Base-by-base conservation (phyloP, 2,329 filamentous ascomycete species). In the Rachicladosporium sp. region DNA sequence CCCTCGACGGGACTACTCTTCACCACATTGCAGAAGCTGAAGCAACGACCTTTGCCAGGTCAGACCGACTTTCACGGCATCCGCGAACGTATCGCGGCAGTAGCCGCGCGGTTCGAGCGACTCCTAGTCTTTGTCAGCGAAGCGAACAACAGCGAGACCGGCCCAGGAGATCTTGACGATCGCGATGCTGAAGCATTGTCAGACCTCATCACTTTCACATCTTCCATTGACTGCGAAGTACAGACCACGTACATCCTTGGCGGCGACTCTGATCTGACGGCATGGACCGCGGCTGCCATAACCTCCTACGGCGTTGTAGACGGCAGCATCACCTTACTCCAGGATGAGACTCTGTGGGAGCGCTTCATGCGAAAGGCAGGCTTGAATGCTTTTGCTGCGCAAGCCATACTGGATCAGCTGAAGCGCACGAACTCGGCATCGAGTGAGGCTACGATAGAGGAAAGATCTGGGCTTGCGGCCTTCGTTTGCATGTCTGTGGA, bases 371-470 rank as follows among this genome's bases (percentile, higher is more conserved):
- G 80, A 10, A 65, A 68, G 15, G 69, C 71, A 1, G 82, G 82
- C 0, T 57, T 86, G 53, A 87, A 88, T 56, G 70, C 74, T 0
- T 85, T 76, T 54, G 81, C 80, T 2, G 82, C 82, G 2, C 81
- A 86, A 54, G 65, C 67, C 2, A 31, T 42, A 9, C 59, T 83
- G 29, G 62, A 60, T 1, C 55, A 57, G n/a, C 42, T 76, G 9
- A 67, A 67, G 47, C 19, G 37, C 31, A 29, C 51, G 52, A 11
- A 48, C 43, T 10, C 29, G 44, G 23, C 8, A 35, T 10, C 4
- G 15, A 30, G n/a, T 10, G 29, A 41, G 36, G 37, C 11, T 49
- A 42, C 50, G 42, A 42, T 50, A 44, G 6, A 31, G 27, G 27
- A 30, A 6, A 23, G 31, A 4, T 66, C 57, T 44, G 73, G 71